Percentiles rank a stretch among this genome's conserved stretches.
Conservation (phyloP, 1,284 basidiomycete species). For the Anthracocystis panici-leucophaei region DNA sequence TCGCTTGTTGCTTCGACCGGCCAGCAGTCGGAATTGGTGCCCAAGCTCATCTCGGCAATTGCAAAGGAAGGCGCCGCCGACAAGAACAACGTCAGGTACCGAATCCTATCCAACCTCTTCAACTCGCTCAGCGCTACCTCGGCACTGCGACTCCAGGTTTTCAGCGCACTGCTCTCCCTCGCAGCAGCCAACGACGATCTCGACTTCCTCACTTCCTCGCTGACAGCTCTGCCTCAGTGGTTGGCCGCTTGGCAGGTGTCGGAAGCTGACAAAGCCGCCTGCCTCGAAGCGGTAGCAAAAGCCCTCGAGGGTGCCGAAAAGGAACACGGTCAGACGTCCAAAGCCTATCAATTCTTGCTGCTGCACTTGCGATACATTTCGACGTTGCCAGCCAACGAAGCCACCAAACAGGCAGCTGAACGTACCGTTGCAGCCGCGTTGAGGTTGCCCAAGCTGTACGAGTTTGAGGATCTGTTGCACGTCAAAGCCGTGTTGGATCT, state of each 20-base stretch:
- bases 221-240: constrained; percentile 61
- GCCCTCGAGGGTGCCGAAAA: constrained; percentile 56
- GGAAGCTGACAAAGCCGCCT: constrained; percentile 48
- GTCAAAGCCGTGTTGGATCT: constrained; percentile 54
- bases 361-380: constrained; percentile 65
- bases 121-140: constrained; percentile 60
- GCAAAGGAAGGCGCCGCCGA: constrained; percentile 26
- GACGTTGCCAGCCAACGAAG: constrained; percentile 11
- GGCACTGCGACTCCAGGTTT: constrained; percentile 54
- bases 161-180: constrained; percentile 57
- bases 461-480: constrained; percentile 63
- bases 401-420: constrained; percentile 52
- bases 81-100: constrained; percentile 55
- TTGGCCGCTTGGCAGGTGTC: constrained; percentile 63
- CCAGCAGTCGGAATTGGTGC: constrained; percentile 27
- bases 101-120: constrained; percentile 66
- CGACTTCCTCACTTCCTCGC: constrained; percentile 58
- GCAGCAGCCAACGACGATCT: constrained; percentile 65
- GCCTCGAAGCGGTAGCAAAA: constrained; percentile 56
- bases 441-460: constrained; percentile 62
- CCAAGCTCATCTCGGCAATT: constrained; percentile 41
- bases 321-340: constrained; percentile 50
- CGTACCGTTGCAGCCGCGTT: constrained; percentile 61
- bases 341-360: constrained; percentile 62
- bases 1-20: constrained; percentile 49